Percentiles rank a stretch among this genome's conserved stretches.
phyloP scores from a whole-genome alignment of 305 asterid species.

The Fraxinus platypoda region DNA sequence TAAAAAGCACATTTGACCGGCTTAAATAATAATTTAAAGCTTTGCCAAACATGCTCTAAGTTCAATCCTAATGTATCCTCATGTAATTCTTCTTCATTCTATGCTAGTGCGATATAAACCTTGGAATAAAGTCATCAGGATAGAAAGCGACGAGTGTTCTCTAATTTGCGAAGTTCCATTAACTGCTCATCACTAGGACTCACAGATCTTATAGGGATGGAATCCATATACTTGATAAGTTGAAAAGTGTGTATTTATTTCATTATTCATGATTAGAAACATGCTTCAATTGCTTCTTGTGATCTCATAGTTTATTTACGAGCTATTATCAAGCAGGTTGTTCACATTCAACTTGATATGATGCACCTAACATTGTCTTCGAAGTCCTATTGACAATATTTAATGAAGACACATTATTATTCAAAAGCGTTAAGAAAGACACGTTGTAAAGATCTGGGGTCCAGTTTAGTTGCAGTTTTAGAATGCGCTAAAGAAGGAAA shows the following conservation, averaged over 20 bases:
- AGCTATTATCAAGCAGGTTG: not conserved
- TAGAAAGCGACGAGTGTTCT: not conserved
- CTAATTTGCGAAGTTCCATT: not conserved
- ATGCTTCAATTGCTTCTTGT: not conserved
- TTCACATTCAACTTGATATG: not conserved
- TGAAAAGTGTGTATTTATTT: not conserved
- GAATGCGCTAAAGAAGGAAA: not conserved
- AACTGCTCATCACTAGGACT: not conserved
- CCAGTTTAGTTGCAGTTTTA: not conserved
- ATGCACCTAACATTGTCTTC: not conserved
- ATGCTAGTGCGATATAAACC: not conserved
- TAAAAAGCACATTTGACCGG: not conserved
- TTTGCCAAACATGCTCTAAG: not conserved
- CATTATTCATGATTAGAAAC: not conserved
- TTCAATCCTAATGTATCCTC: not conserved
- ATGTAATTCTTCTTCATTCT: not conserved
- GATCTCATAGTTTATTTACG: not conserved
- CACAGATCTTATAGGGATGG: not conserved
- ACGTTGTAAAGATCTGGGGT: not conserved
- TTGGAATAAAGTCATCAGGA: not conserved
- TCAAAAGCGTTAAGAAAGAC: not conserved
- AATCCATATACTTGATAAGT: not conserved
- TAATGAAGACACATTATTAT: not conserved
- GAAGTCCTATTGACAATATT: not conserved
- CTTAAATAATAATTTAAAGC: not conserved